phyloP scores from a whole-genome alignment of 2,329 filamentous ascomycete species.

The Metarhizium guizhouense region DNA sequence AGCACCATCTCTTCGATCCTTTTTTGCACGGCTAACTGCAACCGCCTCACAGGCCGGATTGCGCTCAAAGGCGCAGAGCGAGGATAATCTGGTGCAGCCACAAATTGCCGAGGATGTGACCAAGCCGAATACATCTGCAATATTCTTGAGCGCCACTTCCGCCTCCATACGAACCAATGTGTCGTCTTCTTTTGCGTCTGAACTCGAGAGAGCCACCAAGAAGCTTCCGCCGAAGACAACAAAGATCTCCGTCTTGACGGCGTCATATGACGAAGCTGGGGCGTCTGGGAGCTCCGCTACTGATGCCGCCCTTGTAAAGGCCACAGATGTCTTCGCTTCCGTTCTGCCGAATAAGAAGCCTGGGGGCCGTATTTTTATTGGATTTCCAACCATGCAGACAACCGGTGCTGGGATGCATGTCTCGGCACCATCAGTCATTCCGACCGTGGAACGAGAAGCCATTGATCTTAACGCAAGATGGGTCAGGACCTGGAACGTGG shows the following conservation, averaged over 20 bases:
- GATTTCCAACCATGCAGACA: conserved; percentile 94
- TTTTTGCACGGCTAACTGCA: conserved; percentile 70
- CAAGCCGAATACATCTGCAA: conserved; percentile 61
- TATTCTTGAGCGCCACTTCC: conserved; percentile 83
- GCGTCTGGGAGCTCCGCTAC: conserved; percentile 48
- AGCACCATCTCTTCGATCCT: conserved; percentile 59
- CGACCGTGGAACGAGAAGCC: conserved; percentile 91
- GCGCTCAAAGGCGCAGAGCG: conserved; percentile 47
- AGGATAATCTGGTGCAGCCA: conserved; percentile 55
- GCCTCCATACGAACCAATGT: conserved; percentile 74
- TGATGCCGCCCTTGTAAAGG: conserved; percentile 40
- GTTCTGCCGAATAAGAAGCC: conserved; percentile 79
- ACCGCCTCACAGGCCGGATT: conserved; percentile 39
- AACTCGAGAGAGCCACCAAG: conserved; percentile 92
- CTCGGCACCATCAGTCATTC: conserved; percentile 91
- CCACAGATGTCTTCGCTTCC: conserved; percentile 76
- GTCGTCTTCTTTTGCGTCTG: conserved; percentile 61
- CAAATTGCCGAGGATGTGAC: conserved; percentile 63
- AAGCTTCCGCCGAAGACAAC: conserved; percentile 89
- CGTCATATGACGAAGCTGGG: conserved; percentile 75
- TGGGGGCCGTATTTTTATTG: conserved; percentile 86
- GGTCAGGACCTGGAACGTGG: conserved; percentile 91
- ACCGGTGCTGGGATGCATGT: conserved; percentile 91
- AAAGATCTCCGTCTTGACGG: conserved; percentile 78
- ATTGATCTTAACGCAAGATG: conserved; percentile 94